Conservation (phyloP, 2,329 filamentous ascomycete genomes). For the Fusarium hostae region DNA sequence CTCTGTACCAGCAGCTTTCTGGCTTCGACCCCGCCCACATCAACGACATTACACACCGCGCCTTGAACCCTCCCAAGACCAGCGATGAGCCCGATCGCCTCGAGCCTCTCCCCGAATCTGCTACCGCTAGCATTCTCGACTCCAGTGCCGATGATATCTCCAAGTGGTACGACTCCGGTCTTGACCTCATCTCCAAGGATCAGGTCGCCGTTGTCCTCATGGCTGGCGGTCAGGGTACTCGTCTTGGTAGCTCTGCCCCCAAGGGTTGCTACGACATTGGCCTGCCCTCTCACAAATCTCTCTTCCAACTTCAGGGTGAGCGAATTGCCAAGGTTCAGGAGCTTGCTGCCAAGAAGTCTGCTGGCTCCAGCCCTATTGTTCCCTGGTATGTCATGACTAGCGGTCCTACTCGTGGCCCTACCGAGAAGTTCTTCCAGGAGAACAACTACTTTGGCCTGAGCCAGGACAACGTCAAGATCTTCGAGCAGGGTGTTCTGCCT, state of each 20-base stretch:
- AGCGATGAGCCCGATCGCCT: constrained; percentile 68
- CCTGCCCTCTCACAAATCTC: constrained; percentile 88
- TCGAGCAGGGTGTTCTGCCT: constrained; percentile 95
- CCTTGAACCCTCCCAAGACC: constrained; percentile 79
- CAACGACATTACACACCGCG: constrained; percentile 85
- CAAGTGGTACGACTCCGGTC: constrained; percentile 83
- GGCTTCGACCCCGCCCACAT: constrained; percentile 86
- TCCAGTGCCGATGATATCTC: constrained; percentile 81
- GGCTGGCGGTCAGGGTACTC: constrained; percentile 96
- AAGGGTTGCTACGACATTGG: constrained; percentile 99
- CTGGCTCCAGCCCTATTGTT: constrained; percentile 68
- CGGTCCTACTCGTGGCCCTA: constrained; percentile 89
- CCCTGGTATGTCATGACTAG: constrained; percentile 99
- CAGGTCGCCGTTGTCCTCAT: constrained; percentile 90
- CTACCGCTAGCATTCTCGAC: constrained; percentile 91
- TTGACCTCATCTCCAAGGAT: constrained; percentile 82
- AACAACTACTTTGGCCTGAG: constrained; percentile 91
- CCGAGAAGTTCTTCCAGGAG: constrained; percentile 92
- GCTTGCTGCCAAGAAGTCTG: constrained; percentile 77
- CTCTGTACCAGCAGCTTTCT: constrained; percentile 83
- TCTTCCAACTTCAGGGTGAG: constrained; percentile 98
- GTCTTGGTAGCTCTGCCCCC: constrained; percentile 91
- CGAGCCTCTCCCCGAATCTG: constrained; percentile 87
- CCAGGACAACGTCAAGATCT: constrained; percentile 87
- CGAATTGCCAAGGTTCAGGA: constrained; percentile 87